These are phyloP conservation scores for Ophiostoma piceae DNA, from an alignment of 2,329 filamentous ascomycete species.

Conservation along the genomic window DNA sequence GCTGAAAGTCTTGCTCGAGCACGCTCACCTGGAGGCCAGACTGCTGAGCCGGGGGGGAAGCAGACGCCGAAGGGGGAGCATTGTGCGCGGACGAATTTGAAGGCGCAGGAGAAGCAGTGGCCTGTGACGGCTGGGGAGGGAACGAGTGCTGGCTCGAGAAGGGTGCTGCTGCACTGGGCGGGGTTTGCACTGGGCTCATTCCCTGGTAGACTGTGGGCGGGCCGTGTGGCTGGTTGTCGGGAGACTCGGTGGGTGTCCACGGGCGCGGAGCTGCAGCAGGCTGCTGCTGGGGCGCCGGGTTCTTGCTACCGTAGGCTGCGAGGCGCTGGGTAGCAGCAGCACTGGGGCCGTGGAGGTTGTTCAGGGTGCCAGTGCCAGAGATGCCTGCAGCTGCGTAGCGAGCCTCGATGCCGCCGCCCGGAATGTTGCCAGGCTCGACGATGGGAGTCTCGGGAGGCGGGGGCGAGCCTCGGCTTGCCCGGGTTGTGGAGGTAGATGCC, in stretches of 20 bases:
- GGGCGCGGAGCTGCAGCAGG: constrained; percentile 47
- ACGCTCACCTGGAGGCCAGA: constrained; percentile 56
- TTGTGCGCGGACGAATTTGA: constrained; percentile 14
- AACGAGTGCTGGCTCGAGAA: constrained; percentile 22
- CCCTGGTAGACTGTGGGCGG: constrained; percentile 91
- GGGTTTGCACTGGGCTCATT: constrained; percentile 59
- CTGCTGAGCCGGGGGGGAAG: constrained; percentile 36
- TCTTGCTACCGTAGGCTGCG: constrained; percentile 65
- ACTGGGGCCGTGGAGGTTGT: constrained; percentile 62
- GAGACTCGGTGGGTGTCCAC: constrained; percentile 92
- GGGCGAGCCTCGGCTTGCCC: constrained; percentile 85
- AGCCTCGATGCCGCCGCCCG: constrained; percentile 79
- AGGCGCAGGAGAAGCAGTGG: constrained; percentile 3
- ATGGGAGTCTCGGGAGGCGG: constrained; percentile 91
- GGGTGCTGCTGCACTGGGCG: constrained; percentile 38
- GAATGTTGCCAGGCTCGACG: constrained; percentile 63
- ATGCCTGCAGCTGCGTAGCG: constrained; percentile 89
- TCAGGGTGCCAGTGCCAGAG: constrained; percentile 76
- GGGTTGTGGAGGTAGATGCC: constrained; percentile 87
- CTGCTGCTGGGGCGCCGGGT: constrained; percentile 36
- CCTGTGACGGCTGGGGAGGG: neutral
- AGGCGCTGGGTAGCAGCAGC: constrained; percentile 75
- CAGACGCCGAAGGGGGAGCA: constrained; percentile 36
- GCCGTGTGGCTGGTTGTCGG: constrained; percentile 79
- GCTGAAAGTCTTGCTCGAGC: constrained; percentile 80